Evolutionary conservation across 257 asterid species (phyloP), one percentile per base, ranked within the genome.

Genomic region (Forsythia viridissima): DNA sequence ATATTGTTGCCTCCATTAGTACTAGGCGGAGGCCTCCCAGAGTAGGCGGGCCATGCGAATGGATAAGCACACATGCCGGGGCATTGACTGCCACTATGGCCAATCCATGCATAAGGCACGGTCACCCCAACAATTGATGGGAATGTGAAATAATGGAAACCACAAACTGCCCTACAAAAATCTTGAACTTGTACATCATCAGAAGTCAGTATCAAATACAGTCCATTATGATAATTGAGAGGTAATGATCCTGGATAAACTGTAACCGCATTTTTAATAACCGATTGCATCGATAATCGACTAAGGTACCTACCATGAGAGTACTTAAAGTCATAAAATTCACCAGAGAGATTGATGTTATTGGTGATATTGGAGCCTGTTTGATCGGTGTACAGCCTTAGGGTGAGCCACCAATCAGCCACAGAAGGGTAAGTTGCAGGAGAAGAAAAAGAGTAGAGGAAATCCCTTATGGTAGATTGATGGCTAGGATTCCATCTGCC

Each of bases 11-110:
- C 59, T 0, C 80, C 86, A 9, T 76, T 76, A 12, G 70, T 75
- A 0, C 38, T 65, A 7, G 85, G 80, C 18, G 87, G 86, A 30
- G 85, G 87, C 80, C 51, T 78, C 36, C 88, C 93, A 10, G 85
- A 84, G 78, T 85, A 81, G 11, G 76, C 68, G 3, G 92, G 91
- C 89, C 88, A 85, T 0, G 91, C 97, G 77, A 92, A 92, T 4
- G 97, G 97, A 52, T 86, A 89, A 4, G 97, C 97, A 16, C 97
- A 92, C 85, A 85, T 86, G 0, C 91, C 93, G 4, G 97, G 87
- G 46, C 97, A 92, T 18, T 91, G 97, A 3, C 52, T 67, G 2
- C 97, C 97, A 55, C 95, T 90, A 52, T 92, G 70, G 12, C 97
- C 97, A 6, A 91, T 77, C 97, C 97, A 92, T 4, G 93, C 92